These are phyloP conservation scores for thale cress (Arabidopsis thaliana) DNA, from an alignment of 345 rosid species.

Conservation along the genomic window TAIR10.1 NC_003071.7:12045501-12046000, in stretches of 20 bases:
- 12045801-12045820: background rate
- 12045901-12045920: conserved; percentile 81
- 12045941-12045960: conserved; percentile 85
- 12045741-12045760: conserved; percentile 69
- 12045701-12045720: conserved; percentile 94
- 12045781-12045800: conserved; percentile 11
- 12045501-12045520: background rate
- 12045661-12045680: conserved; percentile 97
- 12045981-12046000: conserved; percentile 92
- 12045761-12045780: conserved; percentile 90
- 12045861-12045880: conserved; percentile 83
- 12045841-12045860: background rate
- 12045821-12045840: background rate
- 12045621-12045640: conserved; percentile 98
- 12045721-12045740: conserved; percentile 78
- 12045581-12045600: conserved; percentile 91
- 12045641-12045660: conserved; percentile 90
- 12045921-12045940: conserved; percentile 71
- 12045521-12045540: conserved; percentile 66
- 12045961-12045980: conserved; percentile 96
- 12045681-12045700: conserved; percentile 96
- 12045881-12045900: conserved; percentile 68
- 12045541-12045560: conserved; percentile 99
- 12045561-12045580: conserved; percentile 74
- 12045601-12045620: conserved; percentile 88